A percentile compares a stretch with the other conserved stretches of the same genome.
phyloP scores from a whole-genome alignment of 768 basidiomycete genomes.

The Clitopilus passeckerianus region DNA sequence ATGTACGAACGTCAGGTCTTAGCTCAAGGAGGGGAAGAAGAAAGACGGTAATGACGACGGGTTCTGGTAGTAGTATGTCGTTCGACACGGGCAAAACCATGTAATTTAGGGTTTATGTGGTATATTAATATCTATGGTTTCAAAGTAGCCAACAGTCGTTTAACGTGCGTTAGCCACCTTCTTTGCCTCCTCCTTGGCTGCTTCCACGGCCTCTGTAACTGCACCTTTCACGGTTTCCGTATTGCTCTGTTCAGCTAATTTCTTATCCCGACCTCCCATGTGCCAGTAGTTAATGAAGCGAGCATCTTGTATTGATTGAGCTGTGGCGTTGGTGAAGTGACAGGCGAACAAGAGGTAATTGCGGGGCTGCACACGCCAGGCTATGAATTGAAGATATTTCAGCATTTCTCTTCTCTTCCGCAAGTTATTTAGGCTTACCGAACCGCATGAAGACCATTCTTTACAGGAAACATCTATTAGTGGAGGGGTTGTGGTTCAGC shows the following conservation, averaged over 20 bases:
- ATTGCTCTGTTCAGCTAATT: constrained; percentile 31
- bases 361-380: constrained; percentile 93
- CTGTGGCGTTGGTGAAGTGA: constrained; percentile 86
- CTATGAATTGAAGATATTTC: constrained; percentile 30
- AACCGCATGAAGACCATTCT: constrained; percentile 93
- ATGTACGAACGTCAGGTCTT: constrained; percentile 90
- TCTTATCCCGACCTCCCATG: constrained; percentile 79
- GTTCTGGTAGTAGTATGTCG: constrained; percentile 54
- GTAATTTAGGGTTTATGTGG: not conserved
- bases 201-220: constrained; percentile 47
- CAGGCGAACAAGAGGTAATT: constrained; percentile 96
- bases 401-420: not conserved
- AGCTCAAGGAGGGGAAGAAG: constrained; percentile 71
- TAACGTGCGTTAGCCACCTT: constrained; percentile 11
- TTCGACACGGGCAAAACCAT: not conserved
- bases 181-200: constrained; percentile 35
- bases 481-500: not conserved
- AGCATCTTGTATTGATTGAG: constrained; percentile 77
- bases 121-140: not conserved
- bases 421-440: constrained; percentile 42
- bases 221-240: constrained; percentile 28
- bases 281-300: constrained; percentile 93
- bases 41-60: constrained; percentile 69
- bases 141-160: constrained; percentile 11
- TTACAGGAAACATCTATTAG: constrained; percentile 4